These are phyloP conservation scores for Curvularia eragrostidis DNA, from an alignment of 2,329 filamentous ascomycete species.

Conservation along the genomic window DNA sequence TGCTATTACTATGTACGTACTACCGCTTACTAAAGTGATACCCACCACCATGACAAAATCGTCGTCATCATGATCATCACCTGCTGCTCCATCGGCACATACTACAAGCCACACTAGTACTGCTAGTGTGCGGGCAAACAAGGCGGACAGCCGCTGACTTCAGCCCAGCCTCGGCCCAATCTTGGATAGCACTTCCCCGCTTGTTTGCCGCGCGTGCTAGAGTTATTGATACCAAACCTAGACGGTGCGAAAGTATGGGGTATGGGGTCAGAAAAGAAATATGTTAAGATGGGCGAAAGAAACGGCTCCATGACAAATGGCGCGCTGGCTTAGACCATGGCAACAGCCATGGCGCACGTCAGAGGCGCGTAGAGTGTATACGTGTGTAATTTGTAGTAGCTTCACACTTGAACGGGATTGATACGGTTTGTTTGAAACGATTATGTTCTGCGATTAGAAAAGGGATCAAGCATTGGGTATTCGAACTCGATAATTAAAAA, in stretches of 20 bases:
- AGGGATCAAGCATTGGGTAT: conserved; percentile 7
- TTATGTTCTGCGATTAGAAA: not conserved
- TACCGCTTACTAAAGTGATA: no score
- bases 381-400: not conserved
- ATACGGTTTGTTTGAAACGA: not conserved
- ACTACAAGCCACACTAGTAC: not conserved
- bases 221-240: no score
- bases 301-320: not conserved
- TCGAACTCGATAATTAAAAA: conserved; percentile 13
- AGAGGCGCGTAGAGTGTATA: not conserved
- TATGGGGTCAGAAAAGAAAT: not conserved
- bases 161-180: conserved; percentile 7
- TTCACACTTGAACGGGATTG: not conserved
- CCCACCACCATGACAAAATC: not conserved
- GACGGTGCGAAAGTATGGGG: not conserved
- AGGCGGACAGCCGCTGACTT: conserved; percentile 12
- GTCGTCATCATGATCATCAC: not conserved
- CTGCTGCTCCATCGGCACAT: not conserved
- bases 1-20: no score
- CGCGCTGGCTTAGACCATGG: not conserved
- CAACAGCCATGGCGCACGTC: conserved; percentile 1
- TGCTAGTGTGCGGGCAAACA: not conserved
- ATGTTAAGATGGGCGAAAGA: not conserved
- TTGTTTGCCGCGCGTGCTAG: no score
- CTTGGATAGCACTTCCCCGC: no score